Base-by-base conservation (phyloP, 2,329 filamentous ascomycete genomes). In the Colletotrichum spaethianum region DNA sequence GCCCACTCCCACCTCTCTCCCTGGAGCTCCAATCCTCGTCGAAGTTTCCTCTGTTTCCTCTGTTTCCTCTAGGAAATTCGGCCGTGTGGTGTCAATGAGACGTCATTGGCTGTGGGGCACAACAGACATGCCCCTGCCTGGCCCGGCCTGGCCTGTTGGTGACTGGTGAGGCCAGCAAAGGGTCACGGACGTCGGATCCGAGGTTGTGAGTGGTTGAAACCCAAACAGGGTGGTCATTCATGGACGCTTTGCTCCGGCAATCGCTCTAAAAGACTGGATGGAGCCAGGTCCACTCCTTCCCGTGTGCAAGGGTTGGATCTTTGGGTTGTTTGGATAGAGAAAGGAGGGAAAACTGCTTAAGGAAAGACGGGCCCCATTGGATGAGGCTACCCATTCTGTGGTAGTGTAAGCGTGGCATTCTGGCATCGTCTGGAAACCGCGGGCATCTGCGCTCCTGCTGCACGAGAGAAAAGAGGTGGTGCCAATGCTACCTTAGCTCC, bases 231-330 rank as follows among this genome's bases (percentile, higher is more conserved):
- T 63, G 16, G 59, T 7, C 38, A 64, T 6, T 50, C 31, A 46
- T 59, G 70, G 70, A 72, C 52, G 33, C 38, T 72, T 70, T 72
- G 59, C 70, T 72, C 70, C 70, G 65, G 28, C 59, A 26, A 40
- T 18, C n/a, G 56, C 46, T 44, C 38, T 26, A 26, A 23, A 3
- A 9, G 48, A 14, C 38, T 16, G 9, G 44, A 48, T 4, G 46
- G 7, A 40, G 16, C 44, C 26, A 26, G 42, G 26, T 60, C 64
- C 64, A 57, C 66, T 63, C 56, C 64, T 63, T 68, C 52, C 64
- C 50, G 57, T 20, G 26, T 55, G 5, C 31, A 63, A 14, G 33
- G 52, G 42, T 18, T 36, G 52, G 9, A 4, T 23, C 11, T 20
- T 36, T 23, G 9, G 33, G 33, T 33, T 12, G 52, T n/a, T 28